Conservation (phyloP, 495 filamentous ascomycete genomes). For the Tuber indicum region DNA sequence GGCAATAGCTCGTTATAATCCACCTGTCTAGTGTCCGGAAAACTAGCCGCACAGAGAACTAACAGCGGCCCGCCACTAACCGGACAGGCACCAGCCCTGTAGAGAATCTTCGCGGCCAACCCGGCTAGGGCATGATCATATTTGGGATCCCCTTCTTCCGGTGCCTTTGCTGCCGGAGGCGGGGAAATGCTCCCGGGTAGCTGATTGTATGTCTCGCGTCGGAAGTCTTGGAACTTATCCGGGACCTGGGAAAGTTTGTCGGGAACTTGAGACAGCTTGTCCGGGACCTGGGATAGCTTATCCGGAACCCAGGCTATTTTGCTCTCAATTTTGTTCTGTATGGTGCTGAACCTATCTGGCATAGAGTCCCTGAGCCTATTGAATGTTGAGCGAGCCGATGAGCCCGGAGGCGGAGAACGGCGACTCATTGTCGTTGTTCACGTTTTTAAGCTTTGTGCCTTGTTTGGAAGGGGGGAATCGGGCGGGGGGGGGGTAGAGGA, state of each 20-base stretch:
- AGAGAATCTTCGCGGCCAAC: conserved; percentile 48
- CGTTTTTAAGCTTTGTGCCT: background rate
- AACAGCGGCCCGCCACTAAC: conserved; percentile 47
- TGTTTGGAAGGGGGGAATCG: background rate
- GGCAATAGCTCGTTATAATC: conserved; percentile 54
- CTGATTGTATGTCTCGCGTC: conserved; percentile 7
- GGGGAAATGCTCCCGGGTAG: conserved; percentile 8
- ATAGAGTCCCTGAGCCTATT: conserved; percentile 34
- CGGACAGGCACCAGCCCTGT: conserved; percentile 49
- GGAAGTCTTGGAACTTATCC: conserved; percentile 23
- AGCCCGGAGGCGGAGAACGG: conserved; percentile 13
- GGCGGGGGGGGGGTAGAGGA: background rate
- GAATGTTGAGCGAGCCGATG: conserved; percentile 27
- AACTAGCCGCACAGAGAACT: conserved; percentile 53
- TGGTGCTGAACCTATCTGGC: conserved; percentile 17
- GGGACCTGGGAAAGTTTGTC: conserved; percentile 19
- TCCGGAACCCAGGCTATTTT: conserved; percentile 20
- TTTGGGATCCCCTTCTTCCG: conserved; percentile 34
- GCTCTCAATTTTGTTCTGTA: conserved; percentile 21
- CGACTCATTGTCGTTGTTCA: background rate
- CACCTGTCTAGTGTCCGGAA: conserved; percentile 49
- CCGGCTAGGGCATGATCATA: conserved; percentile 45
- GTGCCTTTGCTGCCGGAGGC: conserved; percentile 17
- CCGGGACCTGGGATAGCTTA: conserved; percentile 27
- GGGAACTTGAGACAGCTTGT: conserved; percentile 29